phyloP scores from a whole-genome alignment of 2,329 filamentous ascomycete genomes.

The Aspergillus ochraceoroseus region DNA sequence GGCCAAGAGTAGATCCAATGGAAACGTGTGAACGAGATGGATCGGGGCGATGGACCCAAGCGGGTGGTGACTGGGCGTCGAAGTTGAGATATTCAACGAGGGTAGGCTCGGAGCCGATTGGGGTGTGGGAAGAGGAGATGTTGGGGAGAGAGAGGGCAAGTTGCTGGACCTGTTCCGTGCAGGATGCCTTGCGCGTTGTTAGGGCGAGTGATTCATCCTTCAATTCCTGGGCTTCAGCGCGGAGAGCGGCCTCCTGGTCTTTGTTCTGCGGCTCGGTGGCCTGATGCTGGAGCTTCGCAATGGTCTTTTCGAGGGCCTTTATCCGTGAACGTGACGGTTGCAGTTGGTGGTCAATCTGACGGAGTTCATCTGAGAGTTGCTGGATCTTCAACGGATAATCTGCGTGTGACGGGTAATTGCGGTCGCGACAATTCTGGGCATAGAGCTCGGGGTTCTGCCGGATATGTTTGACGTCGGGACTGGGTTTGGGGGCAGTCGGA shows the following conservation, averaged over 20 bases:
- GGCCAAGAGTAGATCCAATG: conserved; percentile 76
- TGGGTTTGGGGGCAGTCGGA: conserved; percentile 69
- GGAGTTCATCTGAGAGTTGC: conserved; percentile 38
- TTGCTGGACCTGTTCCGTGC: conserved; percentile 60
- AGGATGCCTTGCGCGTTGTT: conserved; percentile 31
- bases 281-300: conserved; percentile 30
- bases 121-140: conserved; percentile 71
- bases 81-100: conserved; percentile 76
- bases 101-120: conserved; percentile 60
- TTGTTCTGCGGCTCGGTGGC: conserved; percentile 22
- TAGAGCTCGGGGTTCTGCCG: conserved; percentile 77
- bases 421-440: conserved; percentile 73
- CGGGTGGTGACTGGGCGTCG: conserved; percentile 47
- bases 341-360: conserved; percentile 39
- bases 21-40: conserved; percentile 67
- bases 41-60: conserved; percentile 28
- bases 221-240: conserved; percentile 37
- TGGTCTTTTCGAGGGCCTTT: conserved; percentile 43
- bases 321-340: conserved; percentile 41
- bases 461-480: conserved; percentile 82
- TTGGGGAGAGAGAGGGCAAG: conserved; percentile 81
- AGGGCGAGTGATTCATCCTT: conserved; percentile 36
- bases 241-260: conserved; percentile 24
- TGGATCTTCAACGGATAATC: conserved; percentile 51
- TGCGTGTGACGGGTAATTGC: conserved; percentile 66